Evolutionary conservation across 495 filamentous ascomycete genomes (phyloP), one percentile per base, ranked within the genome.

Genomic region (Cenococcum geophilum): DNA sequence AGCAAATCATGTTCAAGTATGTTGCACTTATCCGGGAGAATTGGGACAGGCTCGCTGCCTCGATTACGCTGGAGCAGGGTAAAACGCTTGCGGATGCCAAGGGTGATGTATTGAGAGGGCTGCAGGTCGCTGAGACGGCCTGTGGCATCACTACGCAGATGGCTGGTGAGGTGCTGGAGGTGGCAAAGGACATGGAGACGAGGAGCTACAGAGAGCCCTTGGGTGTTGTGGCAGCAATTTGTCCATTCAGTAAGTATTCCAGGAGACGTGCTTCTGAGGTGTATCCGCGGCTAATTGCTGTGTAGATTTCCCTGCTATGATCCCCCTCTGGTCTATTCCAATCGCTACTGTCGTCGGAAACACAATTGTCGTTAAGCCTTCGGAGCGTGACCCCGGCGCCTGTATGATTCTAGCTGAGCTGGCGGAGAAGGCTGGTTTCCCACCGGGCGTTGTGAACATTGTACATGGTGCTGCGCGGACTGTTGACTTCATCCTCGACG

Each of bases 141-240:
- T 97, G 92, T 70, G 90, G 87, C 35, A 96, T 96, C 65, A 93
- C 93, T 8, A 92, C 91, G 43, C 88, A 97, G 73, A 80, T 97
- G 74, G 89, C 89, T 61, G 93, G 93, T 35, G 92, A 97, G 75
- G 84, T 99, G 32, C 78, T 99, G 36, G 95, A 99, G 77, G 93
- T 99, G 9, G 86, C 92, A 52, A 96, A 95, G 80, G 93, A 99
- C 73, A 99, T 99, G 93, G 93, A 99, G 79, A 99, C 93, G 9
- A 77, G 93, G 63, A 89, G 83, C 63, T 97, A 97, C 71, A 81
- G 83, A 53, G 93, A 99, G 78, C 93, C 93, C 50, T 75, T 99
- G 69, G 93, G 93, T 59, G 87, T 99, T 49, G 90, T 95, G 52
- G 93, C 93, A 25, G 89, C 95, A 51, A 99, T 99, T 64, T 99